phyloP scores from a whole-genome alignment of 2,329 filamentous ascomycete species.

The Cordyceps cateniannulata region DNA sequence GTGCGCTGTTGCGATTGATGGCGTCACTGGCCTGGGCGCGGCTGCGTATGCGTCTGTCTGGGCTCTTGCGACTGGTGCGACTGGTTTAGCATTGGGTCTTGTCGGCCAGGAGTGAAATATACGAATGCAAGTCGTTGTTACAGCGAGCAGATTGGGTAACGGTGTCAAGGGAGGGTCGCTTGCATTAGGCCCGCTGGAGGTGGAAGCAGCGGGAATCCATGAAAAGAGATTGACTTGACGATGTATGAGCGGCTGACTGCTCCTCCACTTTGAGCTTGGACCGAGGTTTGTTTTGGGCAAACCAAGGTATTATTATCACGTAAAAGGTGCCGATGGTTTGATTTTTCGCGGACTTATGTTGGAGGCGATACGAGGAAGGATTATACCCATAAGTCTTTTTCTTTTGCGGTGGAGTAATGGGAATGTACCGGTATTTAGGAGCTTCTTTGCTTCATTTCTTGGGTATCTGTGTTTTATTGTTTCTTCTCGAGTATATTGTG shows the following conservation, averaged over 20 bases:
- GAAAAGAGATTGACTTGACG: background rate
- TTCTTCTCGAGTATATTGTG: background rate
- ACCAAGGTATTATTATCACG: background rate
- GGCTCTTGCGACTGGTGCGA: conserved; percentile 57
- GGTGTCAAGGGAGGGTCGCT: no score
- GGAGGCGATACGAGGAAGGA: background rate
- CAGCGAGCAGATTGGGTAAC: no score
- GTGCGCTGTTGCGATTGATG: conserved; percentile 59
- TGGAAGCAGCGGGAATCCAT: no score
- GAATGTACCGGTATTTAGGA: background rate
- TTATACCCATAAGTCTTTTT: conserved; percentile 3
- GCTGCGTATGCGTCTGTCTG: conserved; percentile 67
- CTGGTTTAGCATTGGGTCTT: conserved; percentile 48
- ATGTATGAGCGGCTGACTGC: background rate
- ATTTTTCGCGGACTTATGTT: background rate
- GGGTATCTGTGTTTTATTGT: background rate
- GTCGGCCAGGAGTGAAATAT: conserved; percentile 39
- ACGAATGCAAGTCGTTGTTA: no score
- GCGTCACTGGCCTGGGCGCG: conserved; percentile 65
- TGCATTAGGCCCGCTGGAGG: no score
- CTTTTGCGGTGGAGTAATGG: background rate
- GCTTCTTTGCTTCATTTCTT: background rate
- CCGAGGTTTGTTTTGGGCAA: background rate
- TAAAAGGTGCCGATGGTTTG: background rate
- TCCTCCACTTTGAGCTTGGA: background rate